Base-by-base conservation (phyloP, 2,329 filamentous ascomycete species). In the Colletotrichum australisinense region DNA sequence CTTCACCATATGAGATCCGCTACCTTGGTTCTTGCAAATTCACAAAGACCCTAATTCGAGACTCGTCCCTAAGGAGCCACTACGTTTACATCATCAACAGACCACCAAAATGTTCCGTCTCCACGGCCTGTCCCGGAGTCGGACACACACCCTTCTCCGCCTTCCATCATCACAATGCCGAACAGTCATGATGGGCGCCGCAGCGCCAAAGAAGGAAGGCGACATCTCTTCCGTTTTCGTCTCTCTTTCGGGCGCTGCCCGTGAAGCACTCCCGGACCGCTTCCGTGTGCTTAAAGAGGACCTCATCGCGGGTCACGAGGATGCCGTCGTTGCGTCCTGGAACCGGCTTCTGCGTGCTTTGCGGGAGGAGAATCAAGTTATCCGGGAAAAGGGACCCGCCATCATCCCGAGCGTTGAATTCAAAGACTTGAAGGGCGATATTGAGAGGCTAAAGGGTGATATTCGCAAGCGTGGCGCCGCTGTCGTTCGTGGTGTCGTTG, bases 401-500 rank as follows among this genome's bases (percentile, higher is more conserved):
- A 84, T 90, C 2, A 84, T 92, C 26, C 90, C 90, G 1, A 83
- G 86, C 59, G 78, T 92, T 4, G 81, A 87, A 1, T 92, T 87
- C 72, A 75, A 78, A 0, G 78, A 85, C 7, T 78, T 90, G 1
- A 81, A 86, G 0, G 78, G 78, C 0, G 85, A 85, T 3, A 76
- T 87, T 3, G 67, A 74, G 8, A 73, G 63, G 0, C 63, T 84
- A 9, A 81, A 80, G 49, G 84, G 83, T 1, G 90, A 91, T 74
- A 87, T 94, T 38, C 82, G 84, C 72, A 90, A 91, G 76, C 86
- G 91, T 1, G 93, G 92, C 9, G 88, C 87, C 0, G 88, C 89
- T 0, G 90, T 95, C 1, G 85, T 95, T 26, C 86, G 89, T 56
- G 90, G 90, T 14, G 93, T 94, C 4, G 81, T 95, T 16, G 88